Conservation (phyloP, 768 basidiomycete species). For the Exsudoporus frostii region DNA sequence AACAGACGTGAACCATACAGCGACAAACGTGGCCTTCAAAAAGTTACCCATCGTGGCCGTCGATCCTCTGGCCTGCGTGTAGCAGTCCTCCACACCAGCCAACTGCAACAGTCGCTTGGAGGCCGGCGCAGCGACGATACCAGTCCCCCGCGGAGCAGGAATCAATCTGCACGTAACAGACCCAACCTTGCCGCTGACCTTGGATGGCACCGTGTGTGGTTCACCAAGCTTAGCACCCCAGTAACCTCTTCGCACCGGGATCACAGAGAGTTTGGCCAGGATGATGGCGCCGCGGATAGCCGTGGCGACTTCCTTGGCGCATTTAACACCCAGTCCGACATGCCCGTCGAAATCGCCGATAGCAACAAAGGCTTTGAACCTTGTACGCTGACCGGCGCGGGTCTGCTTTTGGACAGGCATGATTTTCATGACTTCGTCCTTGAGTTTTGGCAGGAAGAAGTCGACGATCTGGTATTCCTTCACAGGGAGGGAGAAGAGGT, state of each 20-base stretch:
- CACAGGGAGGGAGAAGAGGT: constrained; percentile 99
- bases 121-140: constrained; percentile 98
- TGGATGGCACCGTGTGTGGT: constrained; percentile 98
- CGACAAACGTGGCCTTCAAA: constrained; percentile 94
- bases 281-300: constrained; percentile 99
- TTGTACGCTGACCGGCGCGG: constrained; percentile 97
- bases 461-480: constrained; percentile 99
- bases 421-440: constrained; percentile 99
- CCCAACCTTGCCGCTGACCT: constrained; percentile 97
- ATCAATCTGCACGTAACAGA: constrained; percentile 99
- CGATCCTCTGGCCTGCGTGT: constrained; percentile 97
- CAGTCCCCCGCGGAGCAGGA: constrained; percentile 97
- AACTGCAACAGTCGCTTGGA: constrained; percentile 95
- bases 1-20: constrained; percentile 48
- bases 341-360: constrained; percentile 99
- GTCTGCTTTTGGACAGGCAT: constrained; percentile 99
- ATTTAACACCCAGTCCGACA: constrained; percentile 99
- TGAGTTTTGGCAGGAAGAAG: constrained; percentile 97
- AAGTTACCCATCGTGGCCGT: constrained; percentile 99
- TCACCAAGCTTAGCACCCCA: constrained; percentile 99
- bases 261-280: constrained; percentile 95
- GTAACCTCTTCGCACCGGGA: constrained; percentile 98
- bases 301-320: constrained; percentile 99
- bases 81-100: constrained; percentile 96
- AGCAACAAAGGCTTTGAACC: constrained; percentile 99